A percentile compares a stretch with the other conserved stretches of the same genome.
Conservation (phyloP, 495 filamentous ascomycete genomes). For the Neurospora tetraspora region DNA sequence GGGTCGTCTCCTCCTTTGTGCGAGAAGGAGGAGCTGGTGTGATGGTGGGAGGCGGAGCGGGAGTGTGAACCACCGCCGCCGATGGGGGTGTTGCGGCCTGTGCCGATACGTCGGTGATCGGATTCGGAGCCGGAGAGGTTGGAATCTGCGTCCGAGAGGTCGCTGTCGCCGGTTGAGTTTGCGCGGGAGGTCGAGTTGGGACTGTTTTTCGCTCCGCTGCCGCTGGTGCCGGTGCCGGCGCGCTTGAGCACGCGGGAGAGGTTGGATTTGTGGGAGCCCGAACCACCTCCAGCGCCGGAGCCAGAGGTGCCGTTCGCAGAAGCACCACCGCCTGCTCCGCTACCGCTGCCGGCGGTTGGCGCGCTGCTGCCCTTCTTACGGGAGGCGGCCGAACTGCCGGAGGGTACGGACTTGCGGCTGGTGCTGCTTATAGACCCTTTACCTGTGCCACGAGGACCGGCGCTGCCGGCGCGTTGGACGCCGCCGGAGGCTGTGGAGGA, state of each 20-base stretch:
- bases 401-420: conserved; percentile 50
- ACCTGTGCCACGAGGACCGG: conserved; percentile 51
- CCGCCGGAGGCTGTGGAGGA: conserved; percentile 44
- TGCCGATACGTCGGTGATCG: conserved; percentile 34
- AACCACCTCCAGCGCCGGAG: not conserved
- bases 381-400: conserved; percentile 38
- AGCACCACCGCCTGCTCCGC: conserved; percentile 1
- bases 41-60: conserved; percentile 8
- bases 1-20: conserved; percentile 6
- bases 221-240: conserved; percentile 5
- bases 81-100: conserved; percentile 1
- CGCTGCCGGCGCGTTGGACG: conserved; percentile 57
- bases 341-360: conserved; percentile 42
- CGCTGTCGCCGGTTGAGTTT: conserved; percentile 39
- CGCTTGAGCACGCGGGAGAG: conserved; percentile 41
- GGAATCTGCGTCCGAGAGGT: conserved; percentile 58
- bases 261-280: conserved; percentile 28
- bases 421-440: conserved; percentile 29
- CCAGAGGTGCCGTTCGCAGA: not conserved
- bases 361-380: conserved; percentile 43
- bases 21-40: not conserved
- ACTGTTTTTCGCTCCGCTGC: conserved; percentile 42
- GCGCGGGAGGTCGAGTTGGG: conserved; percentile 29
- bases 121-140: conserved; percentile 30
- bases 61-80: conserved; percentile 4